Evolutionary conservation across 139 green algal genomes (phyloP), one percentile per base, ranked within the genome.

Genomic region (Deuterostichococcus epilithicus): DNA sequence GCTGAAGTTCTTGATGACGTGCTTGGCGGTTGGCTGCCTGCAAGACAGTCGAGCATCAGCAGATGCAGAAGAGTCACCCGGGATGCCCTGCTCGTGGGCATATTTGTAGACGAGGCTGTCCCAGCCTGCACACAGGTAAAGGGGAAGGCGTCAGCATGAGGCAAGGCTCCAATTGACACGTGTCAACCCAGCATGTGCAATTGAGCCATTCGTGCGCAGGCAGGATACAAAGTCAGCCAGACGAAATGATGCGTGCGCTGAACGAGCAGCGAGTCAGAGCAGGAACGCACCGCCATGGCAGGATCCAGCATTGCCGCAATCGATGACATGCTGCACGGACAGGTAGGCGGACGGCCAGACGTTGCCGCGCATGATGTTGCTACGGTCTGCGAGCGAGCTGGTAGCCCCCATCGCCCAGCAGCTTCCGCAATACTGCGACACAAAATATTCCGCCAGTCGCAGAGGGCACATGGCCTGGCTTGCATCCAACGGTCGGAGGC

Each of bases 381-480:
- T 81, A n/a, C 94, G 86, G 81, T 97, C 94, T 1, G 90, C 87
- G 47, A 97, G 79, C 0, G 90, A 77, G 1, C 81, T 91, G 52
- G 91, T 92, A 13, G 91, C 82, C 2, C 75, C 92, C 80, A 94
- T 90, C 0, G 93, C 92, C 92, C 92, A 98, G 88, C 92, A 97
- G 42, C 78, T 88, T 37, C 92, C 87, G 58, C 36, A 39, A 32
- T 72, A 72, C 28, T 75, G 70, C 2, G 70, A 65, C 68, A n/a
- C 25, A 52, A 13, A 52, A 52, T 52, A 23, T 13, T 23, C 8
- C 42, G 42, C 42, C 13, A 52, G 42, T 52, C 42, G 42, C 13
- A 23, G 42, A 23, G 13, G 8, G 8, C 42, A 52, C n/a, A n/a
- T n/a, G n/a, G n/a, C n/a, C 42, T 52, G 42, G 42, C 42, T 23